Evolutionary conservation across 768 basidiomycete genomes (phyloP), one percentile per base, ranked within the genome.

Genomic region (Melanogaster broomeanus): DNA sequence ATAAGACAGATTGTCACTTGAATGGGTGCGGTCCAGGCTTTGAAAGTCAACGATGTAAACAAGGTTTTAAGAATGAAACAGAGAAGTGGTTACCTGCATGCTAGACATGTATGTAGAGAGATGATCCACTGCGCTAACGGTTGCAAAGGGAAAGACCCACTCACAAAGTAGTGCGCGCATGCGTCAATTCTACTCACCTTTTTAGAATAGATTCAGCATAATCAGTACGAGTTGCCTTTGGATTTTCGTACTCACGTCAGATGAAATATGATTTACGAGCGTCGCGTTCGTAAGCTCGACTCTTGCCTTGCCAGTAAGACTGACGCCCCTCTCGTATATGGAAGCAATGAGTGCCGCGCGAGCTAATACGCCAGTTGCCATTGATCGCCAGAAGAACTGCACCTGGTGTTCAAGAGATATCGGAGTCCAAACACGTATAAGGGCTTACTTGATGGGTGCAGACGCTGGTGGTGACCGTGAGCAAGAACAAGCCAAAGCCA

Each of bases 101-200:
- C 77, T 78, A 60, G 11, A 42, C n/a, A n/a, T n/a, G n/a, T n/a
- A 25, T 22, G 27, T 21, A 35, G 47, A 30, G 45, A 18, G 19
- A 8, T 24, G 6, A 22, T 46, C 27, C 6, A 38, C 22, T 28
- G 30, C 12, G 19, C 21, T 7, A 19, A 18, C 18, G 24, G 15
- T 25, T 52, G 15, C 52, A 31, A 9, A 12, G 27, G 45, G 30
- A 37, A n/a, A 28, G 19, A 28, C 25, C 45, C 31, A 78, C 81
- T 78, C 60, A 82, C 81, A 74, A 87, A 86, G 85, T 85, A 89
- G 66, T 87, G 86, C 2, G 84, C 81, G 59, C 81, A 79, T 9
- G 76, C 72, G 57, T 84, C 82, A 40, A 84, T 72, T 38, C 82
- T 73, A 61, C 80, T 81, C 35, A 82, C 73, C 79, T 80, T 57